Evolutionary conservation across 208 protist species (phyloP).

Genomic region (Naegleria gruberi): DNA sequence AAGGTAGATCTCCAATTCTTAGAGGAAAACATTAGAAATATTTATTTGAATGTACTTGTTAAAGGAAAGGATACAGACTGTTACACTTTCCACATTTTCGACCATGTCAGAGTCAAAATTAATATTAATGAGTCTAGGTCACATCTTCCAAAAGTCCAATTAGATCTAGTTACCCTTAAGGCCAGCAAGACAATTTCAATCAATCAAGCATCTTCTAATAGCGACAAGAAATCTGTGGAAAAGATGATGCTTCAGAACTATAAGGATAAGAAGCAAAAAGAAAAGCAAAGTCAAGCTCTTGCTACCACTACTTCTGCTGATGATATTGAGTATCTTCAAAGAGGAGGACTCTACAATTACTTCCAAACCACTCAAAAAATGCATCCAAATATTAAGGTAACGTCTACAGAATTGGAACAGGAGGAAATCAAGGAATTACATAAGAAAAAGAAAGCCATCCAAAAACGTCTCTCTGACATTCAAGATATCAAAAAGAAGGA

Average conservation of each 20-base stretch:
- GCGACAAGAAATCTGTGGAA: not conserved
- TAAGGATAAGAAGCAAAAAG: not conserved
- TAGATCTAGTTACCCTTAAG: not conserved
- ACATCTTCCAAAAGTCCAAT: not conserved
- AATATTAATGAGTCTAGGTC: not conserved
- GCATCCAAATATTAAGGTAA: not conserved
- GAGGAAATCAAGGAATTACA: not conserved
- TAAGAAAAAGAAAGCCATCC: not conserved
- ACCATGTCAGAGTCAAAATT: not conserved
- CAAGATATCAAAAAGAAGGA: not conserved
- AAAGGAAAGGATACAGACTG: not conserved
- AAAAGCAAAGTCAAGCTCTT: not conserved
- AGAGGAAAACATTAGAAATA: not conserved
- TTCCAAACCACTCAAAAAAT: not conserved
- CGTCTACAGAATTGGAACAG: not conserved
- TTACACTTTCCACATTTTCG: not conserved
- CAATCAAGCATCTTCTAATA: not conserved
- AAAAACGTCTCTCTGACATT: not conserved
- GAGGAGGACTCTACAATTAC: not conserved
- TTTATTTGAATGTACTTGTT: not conserved
- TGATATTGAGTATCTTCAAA: not conserved
- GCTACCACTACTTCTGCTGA: not conserved
- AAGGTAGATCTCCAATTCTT: not conserved
- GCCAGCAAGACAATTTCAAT: not conserved
- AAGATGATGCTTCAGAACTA: not conserved